Evolutionary conservation across 108 stramenopile species (phyloP), one percentile per base, ranked within the genome.

Genomic region (Stephanodiscus triporus): DNA sequence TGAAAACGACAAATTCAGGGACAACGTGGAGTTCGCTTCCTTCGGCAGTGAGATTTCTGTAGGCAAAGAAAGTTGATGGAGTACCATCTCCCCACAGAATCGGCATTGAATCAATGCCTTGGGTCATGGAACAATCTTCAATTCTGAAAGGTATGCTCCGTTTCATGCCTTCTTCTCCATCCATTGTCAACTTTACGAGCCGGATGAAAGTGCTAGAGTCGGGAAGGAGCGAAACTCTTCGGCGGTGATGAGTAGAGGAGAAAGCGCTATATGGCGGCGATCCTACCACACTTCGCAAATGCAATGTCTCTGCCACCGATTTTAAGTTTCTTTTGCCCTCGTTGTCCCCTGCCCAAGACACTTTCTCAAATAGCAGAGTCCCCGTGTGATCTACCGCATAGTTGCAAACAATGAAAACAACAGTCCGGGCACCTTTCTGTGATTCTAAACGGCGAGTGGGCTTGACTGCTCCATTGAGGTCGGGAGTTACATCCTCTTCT

Each of bases 351-450:
- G 27, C 47, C 27, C 59, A 13, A 10, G 68, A 29, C 2, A 64
- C 72, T 45, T 81, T 73, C 72, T 90, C 89, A 68, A 95, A 91
- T 10, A 95, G 72, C 19, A 91, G 53, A 36, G 79, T 76, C 6
- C 94, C 94, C 22, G 91, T 92, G 73, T 95, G 94, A 73, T 95
- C 94, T 20, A 95, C 82, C 45, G 80, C 87, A 70, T 87, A 91
- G 54, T 89, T 90, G 57, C 81, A 78, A 6, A 89, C 89, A 24
- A 88, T 85, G 6, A 93, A 47, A n/a, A 81, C 77, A 49, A 92
- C 82, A 11, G 79, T 79, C 49, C 86, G 64, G 2, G 78, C 67
- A 9, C 40, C 19, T 54, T 37, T 26, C 22, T 29, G 43, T 32
- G 29, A 34, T 20, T 24, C 32, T 53, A 20, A 38, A 16, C 17